These are phyloP conservation scores for Trifolium repens DNA, from an alignment of 306 rosid species.

Conservation along the genomic window DNA sequence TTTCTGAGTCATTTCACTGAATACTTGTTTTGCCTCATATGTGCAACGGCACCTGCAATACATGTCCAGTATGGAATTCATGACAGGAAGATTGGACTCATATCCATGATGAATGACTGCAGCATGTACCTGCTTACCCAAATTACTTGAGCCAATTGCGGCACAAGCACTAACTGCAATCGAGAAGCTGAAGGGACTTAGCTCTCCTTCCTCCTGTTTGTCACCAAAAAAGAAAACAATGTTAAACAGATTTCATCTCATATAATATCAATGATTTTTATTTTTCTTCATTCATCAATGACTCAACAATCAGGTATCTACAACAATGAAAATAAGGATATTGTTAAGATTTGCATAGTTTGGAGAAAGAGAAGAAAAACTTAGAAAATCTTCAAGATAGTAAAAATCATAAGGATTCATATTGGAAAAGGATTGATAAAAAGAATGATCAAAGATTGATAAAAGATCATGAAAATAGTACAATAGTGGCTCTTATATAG, in stretches of 20 bases:
- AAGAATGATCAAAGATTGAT: no score
- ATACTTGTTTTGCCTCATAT: conserved; percentile 63
- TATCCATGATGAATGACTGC: conserved; percentile 67
- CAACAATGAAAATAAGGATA: not conserved
- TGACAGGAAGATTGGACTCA: conserved; percentile 63
- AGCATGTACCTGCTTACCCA: conserved; percentile 76
- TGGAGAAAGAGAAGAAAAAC: no score
- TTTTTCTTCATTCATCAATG: not conserved
- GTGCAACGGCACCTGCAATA: conserved; percentile 72
- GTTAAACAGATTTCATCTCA: not conserved
- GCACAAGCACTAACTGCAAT: conserved; percentile 80
- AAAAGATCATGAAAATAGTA: no score
- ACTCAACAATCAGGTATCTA: not conserved
- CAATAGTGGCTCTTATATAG: no score
- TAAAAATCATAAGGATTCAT: no score
- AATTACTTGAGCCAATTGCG: conserved; percentile 48
- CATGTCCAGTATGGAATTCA: conserved; percentile 78
- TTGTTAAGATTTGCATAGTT: no score
- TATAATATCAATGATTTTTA: not conserved
- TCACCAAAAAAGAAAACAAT: conserved; percentile 30
- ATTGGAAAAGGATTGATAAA: no score
- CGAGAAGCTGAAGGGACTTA: conserved; percentile 69
- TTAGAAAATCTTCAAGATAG: no score
- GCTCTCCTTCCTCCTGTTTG: conserved; percentile 72
- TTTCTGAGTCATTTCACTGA: conserved; percentile 58